Evolutionary conservation across 1,284 basidiomycete genomes (phyloP), one percentile per base, ranked within the genome.

Genomic region (Ustilago hordei): DNA sequence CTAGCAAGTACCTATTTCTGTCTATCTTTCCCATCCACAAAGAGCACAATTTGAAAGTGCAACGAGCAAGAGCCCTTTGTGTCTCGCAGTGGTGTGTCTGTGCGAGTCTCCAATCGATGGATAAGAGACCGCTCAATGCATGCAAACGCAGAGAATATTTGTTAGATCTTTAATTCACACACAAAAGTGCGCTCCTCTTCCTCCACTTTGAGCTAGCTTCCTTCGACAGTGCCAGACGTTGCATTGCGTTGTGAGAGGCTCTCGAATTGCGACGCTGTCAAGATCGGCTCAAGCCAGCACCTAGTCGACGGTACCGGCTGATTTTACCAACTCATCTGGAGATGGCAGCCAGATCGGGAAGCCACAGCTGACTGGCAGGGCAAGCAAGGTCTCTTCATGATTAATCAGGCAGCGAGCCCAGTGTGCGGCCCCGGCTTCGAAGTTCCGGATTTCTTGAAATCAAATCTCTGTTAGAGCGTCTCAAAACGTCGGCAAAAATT

Each of bases 61-160:
- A 15, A 39, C 11, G 15, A 39, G 38, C 11, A 39, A 39, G 38
- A 2, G 38, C 15, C 38, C 38, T 11, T 15, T 9, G 38, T 39
- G 38, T 23, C 23, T 23, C 2, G 23, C 23, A 23, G 23, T 23
- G 23, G 23, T 23, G 15, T 9, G n/a, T 32, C 2, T 13, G 50
- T 13, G 50, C 13, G n/a, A 28, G n/a, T 34, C n/a, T 48, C 8
- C 23, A 52, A 60, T 60, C 58, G 58, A 60, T 60, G 39, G 58
- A 60, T 60, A 53, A 60, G 58, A 50, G 58, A 60, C 55, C 53
- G 32, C 35, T 6, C n/a, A 8, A 23, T 45, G 43, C 43, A 45
- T 45, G 43, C 43, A 19, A 45, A 8, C n/a, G n/a, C n/a, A 45
- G 2, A 1, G 23, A 28, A 28, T 28, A 28, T 28, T 28, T 28